Evolutionary conservation across 371 early-diverging fungal species (phyloP), one percentile per base, ranked within the genome.

Genomic region (Smittium culicis): DNA sequence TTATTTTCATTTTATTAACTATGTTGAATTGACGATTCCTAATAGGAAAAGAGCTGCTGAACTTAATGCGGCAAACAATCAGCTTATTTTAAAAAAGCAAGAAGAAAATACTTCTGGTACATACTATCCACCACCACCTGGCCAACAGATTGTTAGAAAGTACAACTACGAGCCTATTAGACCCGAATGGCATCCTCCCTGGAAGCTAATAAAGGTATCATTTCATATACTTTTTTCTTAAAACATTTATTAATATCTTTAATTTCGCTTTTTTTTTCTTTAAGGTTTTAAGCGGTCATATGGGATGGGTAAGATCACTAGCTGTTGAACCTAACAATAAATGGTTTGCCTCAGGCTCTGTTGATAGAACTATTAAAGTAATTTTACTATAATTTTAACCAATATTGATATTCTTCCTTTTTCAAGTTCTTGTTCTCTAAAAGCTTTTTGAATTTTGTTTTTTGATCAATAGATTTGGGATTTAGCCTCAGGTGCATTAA

Each of bases 341-440:
- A 74, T 98, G 97, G 96, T 98, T 98, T 80, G 96, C 89, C 0
- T 93, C 94, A 0, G 98, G 97, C 34, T 92, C 93, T 11, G 94
- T 92, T 14, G 97, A 98, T 77, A 82, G 96, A 58, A 89, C 93
- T 1, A 95, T 98, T 74, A 98, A 98, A 82, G 90, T 89, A 74
- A 63, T 59, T 3, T 1, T 17, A 27, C 29, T 63, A 27, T 62
- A 61, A 24, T 11, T 24, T 5, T 33, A 33, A 30, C n/a, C n/a
- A 3, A 24, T 30, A 24, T 24, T 5, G 32, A 27, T 32, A 25
- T 11, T 8, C 8, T n/a, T 34, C 45, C n/a, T 24, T n/a, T 45
- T 54, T n/a, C 30, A 28, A 33, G 11, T 66, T 55, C n/a, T n/a
- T n/a, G 24, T 27, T 24, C 8, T 29, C 64, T 14, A 64, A 64